A percentile compares a stretch with the other conserved stretches of the same genome.
phyloP scores from a whole-genome alignment of 495 filamentous ascomycete genomes.

The Hypoxylon cercidicola region DNA sequence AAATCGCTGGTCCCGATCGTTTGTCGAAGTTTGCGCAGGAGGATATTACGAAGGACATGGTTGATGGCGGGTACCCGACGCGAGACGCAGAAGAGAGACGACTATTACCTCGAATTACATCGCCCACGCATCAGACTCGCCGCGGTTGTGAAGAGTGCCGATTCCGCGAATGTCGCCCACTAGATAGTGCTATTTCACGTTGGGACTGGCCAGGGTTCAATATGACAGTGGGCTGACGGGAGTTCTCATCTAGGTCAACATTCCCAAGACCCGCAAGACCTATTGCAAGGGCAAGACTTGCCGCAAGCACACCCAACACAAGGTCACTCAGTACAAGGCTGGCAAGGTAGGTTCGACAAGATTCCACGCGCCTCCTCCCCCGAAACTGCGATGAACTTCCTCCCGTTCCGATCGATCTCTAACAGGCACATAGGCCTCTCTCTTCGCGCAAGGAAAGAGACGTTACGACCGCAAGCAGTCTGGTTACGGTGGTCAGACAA shows the following conservation, averaged over 20 bases:
- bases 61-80: constrained; percentile 16
- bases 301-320: constrained; percentile 85
- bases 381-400: not conserved
- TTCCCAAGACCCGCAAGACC: constrained; percentile 84
- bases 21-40: constrained; percentile 12
- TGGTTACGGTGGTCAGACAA: constrained; percentile 99
- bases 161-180: too few relatives aligned
- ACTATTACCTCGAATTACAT: not conserved
- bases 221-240: constrained; percentile 62
- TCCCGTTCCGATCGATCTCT: constrained; percentile 13
- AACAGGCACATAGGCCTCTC: constrained; percentile 59
- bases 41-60: not conserved
- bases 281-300: constrained; percentile 94
- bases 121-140: too few relatives aligned
- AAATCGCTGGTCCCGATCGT: not conserved
- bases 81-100: constrained; percentile 5
- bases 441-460: constrained; percentile 98
- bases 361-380: constrained; percentile 4
- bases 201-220: too few relatives aligned
- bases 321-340: constrained; percentile 87
- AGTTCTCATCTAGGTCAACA: constrained; percentile 61
- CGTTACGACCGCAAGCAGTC: constrained; percentile 99
- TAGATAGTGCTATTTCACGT: too few relatives aligned
- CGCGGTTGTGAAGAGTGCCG: not conserved
- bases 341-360: constrained; percentile 67